Percentiles rank a stretch among this genome's conserved stretches.
These are phyloP conservation scores for Sordariomycetes sp. DNA, from an alignment of 2,329 filamentous ascomycete genomes.

Conservation along the genomic window DNA sequence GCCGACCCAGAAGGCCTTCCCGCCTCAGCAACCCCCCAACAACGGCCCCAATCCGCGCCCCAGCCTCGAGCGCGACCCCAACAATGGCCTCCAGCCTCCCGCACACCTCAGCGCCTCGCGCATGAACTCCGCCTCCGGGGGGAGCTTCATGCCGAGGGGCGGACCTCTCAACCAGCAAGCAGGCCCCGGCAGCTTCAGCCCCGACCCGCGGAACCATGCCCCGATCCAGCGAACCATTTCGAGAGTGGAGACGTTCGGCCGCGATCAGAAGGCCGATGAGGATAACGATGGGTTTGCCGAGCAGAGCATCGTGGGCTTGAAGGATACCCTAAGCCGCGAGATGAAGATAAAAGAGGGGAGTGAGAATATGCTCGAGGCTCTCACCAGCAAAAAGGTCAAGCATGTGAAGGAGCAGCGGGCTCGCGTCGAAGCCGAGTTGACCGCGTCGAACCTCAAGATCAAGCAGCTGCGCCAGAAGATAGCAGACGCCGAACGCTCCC, in stretches of 20 bases:
- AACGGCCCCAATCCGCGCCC: slow-evolving; percentile 20
- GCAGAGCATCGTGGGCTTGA: slow-evolving; percentile 62
- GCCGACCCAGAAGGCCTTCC: slow-evolving; percentile 41
- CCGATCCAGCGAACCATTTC: slow-evolving; percentile 54
- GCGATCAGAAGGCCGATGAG: slow-evolving; percentile 48
- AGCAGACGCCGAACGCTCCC: slow-evolving; percentile 38
- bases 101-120: slow-evolving; percentile 27
- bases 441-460: slow-evolving; percentile 69
- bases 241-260: slow-evolving; percentile 33
- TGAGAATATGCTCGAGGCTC: slow-evolving; percentile 91
- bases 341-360: slow-evolving; percentile 97
- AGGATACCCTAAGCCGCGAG: slow-evolving; percentile 85
- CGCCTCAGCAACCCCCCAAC: slow-evolving; percentile 22
- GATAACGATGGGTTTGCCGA: slow-evolving; percentile 48
- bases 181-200: slow-evolving; percentile 77
- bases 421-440: slow-evolving; percentile 79
- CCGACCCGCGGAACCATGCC: slow-evolving; percentile 68
- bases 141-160: slow-evolving; percentile 54
- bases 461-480: slow-evolving; percentile 51
- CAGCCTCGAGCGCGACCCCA: slow-evolving; percentile 46
- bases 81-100: slow-evolving; percentile 33
- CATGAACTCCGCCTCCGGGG: slow-evolving; percentile 38
- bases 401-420: slow-evolving; percentile 79
- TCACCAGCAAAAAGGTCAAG: slow-evolving; percentile 91
- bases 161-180: slow-evolving; percentile 58